Evolutionary conservation across 2,329 filamentous ascomycete genomes (phyloP).

Genomic region (Eutypella sp.): DNA sequence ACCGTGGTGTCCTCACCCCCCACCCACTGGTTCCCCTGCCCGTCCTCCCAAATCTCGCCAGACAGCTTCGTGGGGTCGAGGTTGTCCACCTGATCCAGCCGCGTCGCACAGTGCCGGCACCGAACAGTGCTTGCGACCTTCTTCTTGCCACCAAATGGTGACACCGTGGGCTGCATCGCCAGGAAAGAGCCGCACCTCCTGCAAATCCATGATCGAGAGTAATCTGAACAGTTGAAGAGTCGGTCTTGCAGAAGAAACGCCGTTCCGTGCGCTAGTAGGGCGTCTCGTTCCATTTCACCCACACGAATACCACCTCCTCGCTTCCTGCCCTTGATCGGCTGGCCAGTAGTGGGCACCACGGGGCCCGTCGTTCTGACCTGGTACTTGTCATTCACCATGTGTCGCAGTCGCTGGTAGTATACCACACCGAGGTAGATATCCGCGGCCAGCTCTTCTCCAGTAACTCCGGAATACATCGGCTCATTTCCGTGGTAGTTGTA

Average conservation of each 20-base stretch:
- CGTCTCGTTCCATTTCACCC: constrained; percentile 98
- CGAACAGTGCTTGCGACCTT: constrained; percentile 65
- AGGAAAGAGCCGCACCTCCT: constrained; percentile 85
- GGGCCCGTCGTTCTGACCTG: constrained; percentile 95
- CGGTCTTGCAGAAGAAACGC: constrained; percentile 94
- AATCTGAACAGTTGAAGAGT: constrained; percentile 95
- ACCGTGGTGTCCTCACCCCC: constrained; percentile 88
- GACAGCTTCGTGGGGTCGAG: constrained; percentile 51
- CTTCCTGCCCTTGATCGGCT: constrained; percentile 95
- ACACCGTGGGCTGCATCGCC: constrained; percentile 75
- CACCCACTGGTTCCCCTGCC: constrained; percentile 74
- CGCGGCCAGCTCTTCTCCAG: constrained; percentile 84
- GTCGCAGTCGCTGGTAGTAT: constrained; percentile 94
- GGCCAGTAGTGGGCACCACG: constrained; percentile 82
- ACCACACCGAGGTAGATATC: constrained; percentile 97
- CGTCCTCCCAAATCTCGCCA: constrained; percentile 89
- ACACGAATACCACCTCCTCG: constrained; percentile 98
- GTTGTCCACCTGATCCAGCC: constrained; percentile 53
- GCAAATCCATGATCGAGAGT: constrained; percentile 85
- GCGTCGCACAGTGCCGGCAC: constrained; percentile 71
- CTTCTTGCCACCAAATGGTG: constrained; percentile 58
- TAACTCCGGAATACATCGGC: constrained; percentile 97
- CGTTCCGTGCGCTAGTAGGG: constrained; percentile 88
- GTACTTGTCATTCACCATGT: constrained; percentile 99
- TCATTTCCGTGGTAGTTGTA: constrained; percentile 99